Conservation (phyloP, 495 filamentous ascomycete species). For the Penicillium argentinense region DNA sequence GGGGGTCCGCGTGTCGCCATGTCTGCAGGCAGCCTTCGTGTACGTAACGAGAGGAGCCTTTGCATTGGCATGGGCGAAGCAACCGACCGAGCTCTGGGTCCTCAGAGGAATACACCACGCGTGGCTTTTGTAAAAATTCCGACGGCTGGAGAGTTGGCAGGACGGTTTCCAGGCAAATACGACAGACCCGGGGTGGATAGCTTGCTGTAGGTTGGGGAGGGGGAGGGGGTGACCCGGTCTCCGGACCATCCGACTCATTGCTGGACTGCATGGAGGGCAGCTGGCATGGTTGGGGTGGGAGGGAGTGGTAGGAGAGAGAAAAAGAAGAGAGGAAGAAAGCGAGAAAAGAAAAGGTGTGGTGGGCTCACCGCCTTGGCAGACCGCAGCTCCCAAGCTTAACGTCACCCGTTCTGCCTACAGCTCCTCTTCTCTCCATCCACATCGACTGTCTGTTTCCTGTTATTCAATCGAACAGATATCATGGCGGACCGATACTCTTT, state of each 20-base stretch:
- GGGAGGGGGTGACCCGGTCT: neutral
- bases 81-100: conserved; percentile 75
- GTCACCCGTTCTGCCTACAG: conserved; percentile 23
- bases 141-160: conserved; percentile 71
- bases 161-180: conserved; percentile 89
- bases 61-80: conserved; percentile 91
- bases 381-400: neutral
- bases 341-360: conserved; percentile 11
- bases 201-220: conserved; percentile 23
- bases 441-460: conserved; percentile 6
- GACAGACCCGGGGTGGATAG: conserved; percentile 74
- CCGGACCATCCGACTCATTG: conserved; percentile 11
- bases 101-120: conserved; percentile 72
- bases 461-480: conserved; percentile 17
- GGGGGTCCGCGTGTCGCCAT: conserved; percentile 77
- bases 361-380: neutral
- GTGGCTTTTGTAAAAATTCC: conserved; percentile 60
- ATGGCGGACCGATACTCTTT: conserved; percentile 99
- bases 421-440: conserved; percentile 14
- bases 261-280: conserved; percentile 9
- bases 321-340: conserved; percentile 16
- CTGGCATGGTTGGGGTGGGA: conserved; percentile 1
- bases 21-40: conserved; percentile 89
- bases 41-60: conserved; percentile 88
- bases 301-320: neutral